Base-by-base conservation (phyloP, 129 eudicot genomes). In the Oenanthe sinensis region DNA sequence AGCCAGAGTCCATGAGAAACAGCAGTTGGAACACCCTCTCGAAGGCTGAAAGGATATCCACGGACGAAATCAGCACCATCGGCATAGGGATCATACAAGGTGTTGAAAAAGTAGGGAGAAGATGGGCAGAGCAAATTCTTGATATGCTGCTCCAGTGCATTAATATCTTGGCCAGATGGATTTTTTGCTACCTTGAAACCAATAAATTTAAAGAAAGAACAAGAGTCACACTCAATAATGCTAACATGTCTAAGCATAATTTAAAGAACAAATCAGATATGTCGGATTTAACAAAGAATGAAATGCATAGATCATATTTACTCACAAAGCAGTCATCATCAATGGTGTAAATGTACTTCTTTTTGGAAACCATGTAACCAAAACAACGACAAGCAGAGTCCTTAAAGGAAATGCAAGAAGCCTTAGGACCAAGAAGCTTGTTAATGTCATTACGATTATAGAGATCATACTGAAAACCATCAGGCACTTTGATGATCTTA, bases 311-410 rank as follows among this genome's bases (percentile, higher is more conserved):
- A 67, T 26, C 33, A 33, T 14, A 14, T 33, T 33, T 2, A 67
- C 72, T 67, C 42, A 67, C 72, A 30, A 67, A 67, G 72, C 72
- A 67, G 72, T 67, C 72, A 67, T 67, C 72, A 67, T 67, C 72
- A 67, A 67, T 67, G 22, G 72, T 67, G 22, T 30, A 67, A 67
- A 67, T 67, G 42, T 67, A 67, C 72, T 67, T 67, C 72, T 67
- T 67, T 26, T 67, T 67, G 10, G 72, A 93, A 12, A 93, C 90
- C 97, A 93, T 87, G 62, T 89, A 93, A 0, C 98, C 98, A 37
- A 93, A 93, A 89, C 98, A 94, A 4, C 98, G 87, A 68, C 98
- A 94, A 83, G 98, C 98, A 2, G 98, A 94, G 78, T 94, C 98
- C 42, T 67, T 67, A 30, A 67, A 67, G 42, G 72, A 67, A 67